Evolutionary conservation across 345 rosid genomes (phyloP).

Genomic region (Arabidopsis thaliana): TAIR10.1 NC_003070.9:8524001-8524500

Average conservation of each 20-base stretch:
- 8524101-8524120: conserved; percentile 80
- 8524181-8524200: conserved; percentile 81
- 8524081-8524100: conserved; percentile 90
- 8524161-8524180: conserved; percentile 83
- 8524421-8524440: conserved; percentile 1
- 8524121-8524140: conserved; percentile 73
- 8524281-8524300: background rate
- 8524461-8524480: conserved; percentile 56
- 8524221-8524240: conserved; percentile 7
- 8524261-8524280: conserved; percentile 2
- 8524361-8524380: background rate
- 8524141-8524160: conserved; percentile 79
- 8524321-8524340: background rate
- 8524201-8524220: conserved; percentile 53
- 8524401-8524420: background rate
- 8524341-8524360: background rate
- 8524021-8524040: conserved; percentile 63
- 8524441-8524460: conserved; percentile 7
- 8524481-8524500: conserved; percentile 74
- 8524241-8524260: background rate
- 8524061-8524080: conserved; percentile 83
- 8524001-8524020: background rate
- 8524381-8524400: background rate
- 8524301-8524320: background rate
- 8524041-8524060: conserved; percentile 85